Evolutionary conservation across 306 rosid species (phyloP).

Genomic region (Ormosia semicastrata): DNA sequence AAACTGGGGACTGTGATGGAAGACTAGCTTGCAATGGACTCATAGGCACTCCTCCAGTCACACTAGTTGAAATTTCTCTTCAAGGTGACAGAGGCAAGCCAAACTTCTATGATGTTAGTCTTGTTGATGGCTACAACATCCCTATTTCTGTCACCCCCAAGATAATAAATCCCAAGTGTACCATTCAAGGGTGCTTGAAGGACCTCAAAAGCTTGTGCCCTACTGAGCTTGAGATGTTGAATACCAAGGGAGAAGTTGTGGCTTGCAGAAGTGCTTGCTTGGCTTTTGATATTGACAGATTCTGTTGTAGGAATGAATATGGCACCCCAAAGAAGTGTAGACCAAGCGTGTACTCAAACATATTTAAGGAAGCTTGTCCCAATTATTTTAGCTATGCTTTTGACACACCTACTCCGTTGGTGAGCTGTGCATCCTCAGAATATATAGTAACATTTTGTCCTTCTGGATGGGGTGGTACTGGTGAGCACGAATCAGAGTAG

Average conservation of each 20-base stretch:
- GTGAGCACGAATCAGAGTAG: conserved; percentile 22
- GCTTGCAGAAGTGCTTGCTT: conserved; percentile 90
- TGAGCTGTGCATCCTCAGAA: conserved; percentile 54
- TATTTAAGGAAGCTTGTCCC: conserved; percentile 83
- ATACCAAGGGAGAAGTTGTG: conserved; percentile 51
- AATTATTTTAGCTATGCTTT: conserved; percentile 74
- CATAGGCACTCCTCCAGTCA: conserved; percentile 80
- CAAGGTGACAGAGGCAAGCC: conserved; percentile 59
- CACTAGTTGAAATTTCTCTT: conserved; percentile 65
- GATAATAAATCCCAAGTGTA: conserved; percentile 39
- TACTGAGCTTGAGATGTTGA: conserved; percentile 52
- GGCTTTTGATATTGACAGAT: conserved; percentile 66
- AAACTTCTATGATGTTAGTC: conserved; percentile 73
- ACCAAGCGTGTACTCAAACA: conserved; percentile 67
- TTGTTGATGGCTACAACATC: conserved; percentile 84
- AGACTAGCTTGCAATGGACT: conserved; percentile 75
- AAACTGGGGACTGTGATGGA: conserved; percentile 90
- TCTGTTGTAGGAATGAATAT: conserved; percentile 69
- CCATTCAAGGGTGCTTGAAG: conserved; percentile 58
- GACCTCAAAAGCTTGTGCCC: conserved; percentile 64
- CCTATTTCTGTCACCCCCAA: conserved; percentile 51
- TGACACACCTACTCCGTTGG: conserved; percentile 69
- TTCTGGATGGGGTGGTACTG: conserved; percentile 48
- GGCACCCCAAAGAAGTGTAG: conserved; percentile 65
- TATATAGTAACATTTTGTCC: conserved; percentile 76